Base-by-base conservation (phyloP, 2,329 filamentous ascomycete genomes). In the Aspergillus sp. region DNA sequence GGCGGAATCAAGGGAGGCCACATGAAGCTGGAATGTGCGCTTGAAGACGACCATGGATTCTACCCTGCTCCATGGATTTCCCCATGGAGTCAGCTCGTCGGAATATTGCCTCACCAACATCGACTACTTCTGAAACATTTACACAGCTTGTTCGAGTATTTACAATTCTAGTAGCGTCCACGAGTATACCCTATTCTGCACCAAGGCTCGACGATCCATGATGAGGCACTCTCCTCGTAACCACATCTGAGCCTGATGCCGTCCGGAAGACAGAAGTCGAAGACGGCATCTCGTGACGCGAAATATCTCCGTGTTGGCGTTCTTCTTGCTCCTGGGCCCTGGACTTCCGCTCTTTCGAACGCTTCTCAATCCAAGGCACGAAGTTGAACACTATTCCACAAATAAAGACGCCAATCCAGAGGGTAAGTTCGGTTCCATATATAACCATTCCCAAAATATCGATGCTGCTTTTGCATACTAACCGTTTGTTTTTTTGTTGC, bases 391-490 rank as follows among this genome's bases (percentile, higher is more conserved):
- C 82, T 1, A 74, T 79, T 0, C 82, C 83, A 48, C 77, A 82
- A 0, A 76, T 75, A 62, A 85, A 82, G 2, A 86, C 74, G 0
- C 83, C 83, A 38, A 79, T 72, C 83, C 83, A 87, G 1, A 87
- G 68, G 1, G 73, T 67, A 44, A 86, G 70, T 61, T 86, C 83
- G 0, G 77, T 78, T 1, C 76, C 79, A 58, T 87, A 87, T 10
- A 86, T 84, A 1, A 81, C 73, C 49, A 86, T 73, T 0, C 82
- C 83, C 0, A 85, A 63, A 0, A 83, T 58, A 56, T 85, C 78
- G 27, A 60, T 48, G n/a, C 29, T 45, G 7, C 45, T 35, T 30
- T 54, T 56, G 19, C 60, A 61, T 5, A 61, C 58, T 60, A 40
- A 4, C 8, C 10, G 7, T 10, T 33, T 8, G 35, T 27, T 27